Percentiles rank a stretch among this genome's conserved stretches.
Evolutionary conservation across 805 yeast species (phyloP).

Genomic region (Zygosaccharomyces kombuchaensis): DNA sequence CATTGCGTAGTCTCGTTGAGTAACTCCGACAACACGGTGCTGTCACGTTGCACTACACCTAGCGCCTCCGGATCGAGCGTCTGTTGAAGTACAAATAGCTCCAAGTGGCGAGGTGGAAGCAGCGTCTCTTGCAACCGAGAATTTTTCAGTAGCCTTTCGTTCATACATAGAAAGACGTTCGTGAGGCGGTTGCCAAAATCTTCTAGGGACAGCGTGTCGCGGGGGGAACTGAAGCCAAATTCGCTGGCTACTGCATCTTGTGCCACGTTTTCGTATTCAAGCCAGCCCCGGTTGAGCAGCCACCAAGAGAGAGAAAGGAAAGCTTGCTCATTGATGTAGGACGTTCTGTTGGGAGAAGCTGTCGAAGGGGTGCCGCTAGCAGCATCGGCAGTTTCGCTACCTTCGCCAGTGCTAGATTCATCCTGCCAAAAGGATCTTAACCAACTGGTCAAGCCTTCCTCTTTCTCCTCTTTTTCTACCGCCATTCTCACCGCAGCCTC

Average conservation of each 20-base stretch:
- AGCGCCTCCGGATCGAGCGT: slow-evolving; percentile 44
- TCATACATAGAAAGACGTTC: slow-evolving; percentile 32
- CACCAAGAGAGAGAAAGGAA: slow-evolving; percentile 90
- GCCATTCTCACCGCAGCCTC: slow-evolving; percentile 73
- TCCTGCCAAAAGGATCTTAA: background rate
- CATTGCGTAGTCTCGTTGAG: slow-evolving; percentile 45
- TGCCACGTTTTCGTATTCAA: slow-evolving; percentile 48
- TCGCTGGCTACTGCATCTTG: slow-evolving; percentile 54
- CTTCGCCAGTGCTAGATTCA: background rate
- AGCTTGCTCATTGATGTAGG: slow-evolving; percentile 66
- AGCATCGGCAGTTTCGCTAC: background rate
- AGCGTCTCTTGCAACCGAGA: slow-evolving; percentile 37
- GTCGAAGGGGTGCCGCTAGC: background rate
- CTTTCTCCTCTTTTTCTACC: slow-evolving; percentile 20
- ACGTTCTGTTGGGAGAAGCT: slow-evolving; percentile 1
- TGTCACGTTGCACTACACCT: slow-evolving; percentile 26
- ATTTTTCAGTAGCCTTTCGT: slow-evolving; percentile 30
- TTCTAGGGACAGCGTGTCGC: slow-evolving; percentile 60
- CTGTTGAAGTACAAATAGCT: slow-evolving; percentile 51
- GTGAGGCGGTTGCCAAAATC: slow-evolving; percentile 50
- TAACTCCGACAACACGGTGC: slow-evolving; percentile 34
- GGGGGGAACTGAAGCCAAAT: slow-evolving; percentile 63
- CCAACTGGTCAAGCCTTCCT: slow-evolving; percentile 5
- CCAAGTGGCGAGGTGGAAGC: slow-evolving; percentile 47
- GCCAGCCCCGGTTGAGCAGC: slow-evolving; percentile 85